Base-by-base conservation (phyloP, 306 rosid genomes). In the Carpinus fangiana region DNA sequence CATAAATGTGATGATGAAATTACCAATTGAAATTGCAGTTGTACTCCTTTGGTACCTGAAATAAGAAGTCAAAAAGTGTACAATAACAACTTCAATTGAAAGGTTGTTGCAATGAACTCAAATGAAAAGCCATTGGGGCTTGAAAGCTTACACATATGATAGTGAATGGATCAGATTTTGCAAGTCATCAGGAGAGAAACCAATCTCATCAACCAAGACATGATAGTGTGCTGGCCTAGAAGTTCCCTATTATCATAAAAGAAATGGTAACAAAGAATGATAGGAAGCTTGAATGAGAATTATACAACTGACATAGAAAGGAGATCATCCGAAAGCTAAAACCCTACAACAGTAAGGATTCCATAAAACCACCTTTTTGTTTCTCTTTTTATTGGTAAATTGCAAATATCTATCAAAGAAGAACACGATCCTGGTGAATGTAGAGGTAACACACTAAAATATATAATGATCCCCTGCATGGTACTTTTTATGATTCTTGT, bases 11-110 rank as follows among this genome's bases (percentile, higher is more conserved):
- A 66, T 1, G 54, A 66, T 13, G 20, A 73, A 76, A 73, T 64
- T 93, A 92, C 98, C 98, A 50, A 92, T 77, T 70, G 97, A 95
- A 77, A 79, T 83, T 74, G 98, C 97, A 57, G 47, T 77, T 59
- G 98, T 87, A 76, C 98, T 91, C 86, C 98, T 87, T 84, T 92
- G 98, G 77, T 92, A 89, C 90, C 98, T 95, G 90, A 77, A 86
- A 84, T 41, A 41, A 41, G 45, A 13, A 74, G 78, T 67, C 4
- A 43, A 59, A 67, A 12, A 52, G 52, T 11, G 48, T 59, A 48
- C 78, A 26, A 69, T 81, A 38, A 60, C 0, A 38, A 60, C 0
- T 74, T 52, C 54, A n/a, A 36, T 57, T 14, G 12, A 31, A 60
- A 21, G 69, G 61, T 46, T 31, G 53, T 70, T 28, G 46, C 7